Percentiles rank a stretch among this genome's conserved stretches.
Conservation (phyloP, 2,329 filamentous ascomycete species). For the Phyllosticta capitalensis region DNA sequence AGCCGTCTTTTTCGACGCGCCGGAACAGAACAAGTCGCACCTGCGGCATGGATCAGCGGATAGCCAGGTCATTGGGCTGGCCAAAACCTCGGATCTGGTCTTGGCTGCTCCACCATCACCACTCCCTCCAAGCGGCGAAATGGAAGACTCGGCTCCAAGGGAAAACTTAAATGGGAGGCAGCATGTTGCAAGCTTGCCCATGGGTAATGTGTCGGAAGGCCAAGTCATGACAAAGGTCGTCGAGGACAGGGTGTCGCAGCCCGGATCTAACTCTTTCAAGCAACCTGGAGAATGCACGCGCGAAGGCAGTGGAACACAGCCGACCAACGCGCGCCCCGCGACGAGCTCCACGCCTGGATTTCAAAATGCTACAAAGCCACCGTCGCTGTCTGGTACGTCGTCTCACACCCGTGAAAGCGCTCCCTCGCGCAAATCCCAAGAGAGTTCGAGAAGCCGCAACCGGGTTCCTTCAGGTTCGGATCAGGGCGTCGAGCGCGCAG, state of each 20-base stretch:
- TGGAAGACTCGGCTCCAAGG: slow-evolving; percentile 8
- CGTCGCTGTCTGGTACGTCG: slow-evolving; percentile 2
- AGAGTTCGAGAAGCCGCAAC: neutral
- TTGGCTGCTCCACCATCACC: slow-evolving; percentile 5
- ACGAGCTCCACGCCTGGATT: neutral
- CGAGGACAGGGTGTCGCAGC: neutral
- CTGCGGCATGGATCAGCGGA: neutral
- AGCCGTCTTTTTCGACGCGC: neutral
- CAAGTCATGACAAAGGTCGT: neutral
- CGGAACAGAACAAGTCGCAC: neutral
- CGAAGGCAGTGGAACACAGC: neutral
- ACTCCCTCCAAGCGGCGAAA: neutral
- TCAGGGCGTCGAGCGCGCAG: slow-evolving; percentile 20
- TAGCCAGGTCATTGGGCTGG: neutral
- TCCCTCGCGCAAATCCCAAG: neutral
- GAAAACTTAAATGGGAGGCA: slow-evolving; percentile 19
- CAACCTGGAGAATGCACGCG: neutral
- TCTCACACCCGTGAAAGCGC: slow-evolving; percentile 5
- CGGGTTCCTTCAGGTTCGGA: slow-evolving; percentile 13
- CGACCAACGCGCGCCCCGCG: neutral
- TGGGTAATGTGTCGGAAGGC: neutral
- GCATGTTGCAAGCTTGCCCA: slow-evolving; percentile 11
- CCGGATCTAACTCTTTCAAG: neutral
- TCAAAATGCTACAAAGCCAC: neutral
- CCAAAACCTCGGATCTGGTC: slow-evolving; percentile 2